Conservation (phyloP, 2,329 filamentous ascomycete genomes). For the Botrytis hyacinthi region DNA sequence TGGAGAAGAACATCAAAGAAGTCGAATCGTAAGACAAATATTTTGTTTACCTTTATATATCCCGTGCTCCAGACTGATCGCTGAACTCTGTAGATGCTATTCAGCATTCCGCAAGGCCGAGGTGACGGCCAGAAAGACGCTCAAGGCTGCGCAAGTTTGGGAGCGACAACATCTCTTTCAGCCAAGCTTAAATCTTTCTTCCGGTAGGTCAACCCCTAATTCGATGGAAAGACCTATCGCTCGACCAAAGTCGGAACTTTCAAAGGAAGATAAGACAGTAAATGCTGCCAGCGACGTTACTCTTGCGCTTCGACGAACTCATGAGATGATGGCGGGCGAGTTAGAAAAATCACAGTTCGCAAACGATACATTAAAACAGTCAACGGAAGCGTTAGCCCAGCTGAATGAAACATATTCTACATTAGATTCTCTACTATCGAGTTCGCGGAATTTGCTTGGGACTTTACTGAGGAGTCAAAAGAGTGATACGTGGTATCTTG, state of each 20-base stretch:
- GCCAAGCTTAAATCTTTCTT: constrained; percentile 38
- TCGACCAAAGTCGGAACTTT: constrained; percentile 27
- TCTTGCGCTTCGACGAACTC: constrained; percentile 75
- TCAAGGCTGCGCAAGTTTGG: constrained; percentile 69
- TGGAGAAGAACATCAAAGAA: constrained; percentile 66
- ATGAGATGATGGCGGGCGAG: constrained; percentile 82
- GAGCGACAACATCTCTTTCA: constrained; percentile 76
- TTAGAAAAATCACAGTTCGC: constrained; percentile 85
- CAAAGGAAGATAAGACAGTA: constrained; percentile 68
- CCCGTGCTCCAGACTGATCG: not conserved
- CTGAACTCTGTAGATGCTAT: constrained; percentile 25
- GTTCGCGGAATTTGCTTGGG: constrained; percentile 70
- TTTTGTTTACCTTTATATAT: not conserved
- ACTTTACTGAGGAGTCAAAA: constrained; percentile 85
- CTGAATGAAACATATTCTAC: constrained; percentile 78
- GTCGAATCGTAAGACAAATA: constrained; percentile 59
- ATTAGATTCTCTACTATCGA: constrained; percentile 73
- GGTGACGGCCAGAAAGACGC: constrained; percentile 71
- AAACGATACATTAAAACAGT: constrained; percentile 81
- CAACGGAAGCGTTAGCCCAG: constrained; percentile 75
- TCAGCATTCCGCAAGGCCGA: constrained; percentile 78
- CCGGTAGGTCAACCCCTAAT: constrained; percentile 37
- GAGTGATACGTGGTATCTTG: constrained; percentile 96
- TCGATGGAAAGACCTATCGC: constrained; percentile 39
- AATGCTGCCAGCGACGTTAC: constrained; percentile 83